phyloP scores from a whole-genome alignment of 2,329 filamentous ascomycete species.

The Kalaharituber pfeilii region DNA sequence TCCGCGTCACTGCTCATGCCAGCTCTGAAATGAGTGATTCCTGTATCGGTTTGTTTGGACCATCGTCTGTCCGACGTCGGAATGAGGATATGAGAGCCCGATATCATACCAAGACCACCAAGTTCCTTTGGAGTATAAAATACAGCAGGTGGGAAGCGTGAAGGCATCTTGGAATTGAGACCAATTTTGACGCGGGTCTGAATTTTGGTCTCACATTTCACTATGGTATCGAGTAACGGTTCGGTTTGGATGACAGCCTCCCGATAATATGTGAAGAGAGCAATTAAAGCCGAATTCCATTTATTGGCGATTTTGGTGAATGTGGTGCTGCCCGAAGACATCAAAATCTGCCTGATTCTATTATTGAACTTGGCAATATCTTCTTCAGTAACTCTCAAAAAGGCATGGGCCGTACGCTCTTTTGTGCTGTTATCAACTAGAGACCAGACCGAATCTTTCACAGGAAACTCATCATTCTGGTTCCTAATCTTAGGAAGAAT shows the following conservation, averaged over 20 bases:
- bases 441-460: slow-evolving; percentile 97
- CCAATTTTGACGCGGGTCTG: slow-evolving; percentile 98
- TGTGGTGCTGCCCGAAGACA: slow-evolving; percentile 98
- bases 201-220: slow-evolving; percentile 99
- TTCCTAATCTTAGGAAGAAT: slow-evolving; percentile 92
- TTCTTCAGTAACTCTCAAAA: slow-evolving; percentile 92
- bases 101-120: slow-evolving; percentile 96
- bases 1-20: slow-evolving; percentile 98
- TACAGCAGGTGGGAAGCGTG: slow-evolving; percentile 90
- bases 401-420: slow-evolving; percentile 90
- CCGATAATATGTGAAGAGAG: slow-evolving; percentile 95
- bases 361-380: slow-evolving; percentile 99
- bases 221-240: slow-evolving; percentile 84
- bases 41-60: slow-evolving; percentile 95
- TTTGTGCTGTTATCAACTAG: slow-evolving; percentile 92
- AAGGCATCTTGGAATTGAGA: slow-evolving; percentile 98
- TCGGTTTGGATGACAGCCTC: slow-evolving; percentile 94
- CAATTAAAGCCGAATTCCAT: slow-evolving; percentile 96
- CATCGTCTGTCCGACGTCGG: slow-evolving; percentile 94
- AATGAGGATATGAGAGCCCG: slow-evolving; percentile 92
- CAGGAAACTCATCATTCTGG: slow-evolving; percentile 85
- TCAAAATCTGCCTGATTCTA: slow-evolving; percentile 90
- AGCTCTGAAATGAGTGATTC: slow-evolving; percentile 88
- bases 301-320: slow-evolving; percentile 99
- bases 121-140: slow-evolving; percentile 98